Conservation (phyloP, 2,329 filamentous ascomycete genomes). For the Sclerotinia spermophila region DNA sequence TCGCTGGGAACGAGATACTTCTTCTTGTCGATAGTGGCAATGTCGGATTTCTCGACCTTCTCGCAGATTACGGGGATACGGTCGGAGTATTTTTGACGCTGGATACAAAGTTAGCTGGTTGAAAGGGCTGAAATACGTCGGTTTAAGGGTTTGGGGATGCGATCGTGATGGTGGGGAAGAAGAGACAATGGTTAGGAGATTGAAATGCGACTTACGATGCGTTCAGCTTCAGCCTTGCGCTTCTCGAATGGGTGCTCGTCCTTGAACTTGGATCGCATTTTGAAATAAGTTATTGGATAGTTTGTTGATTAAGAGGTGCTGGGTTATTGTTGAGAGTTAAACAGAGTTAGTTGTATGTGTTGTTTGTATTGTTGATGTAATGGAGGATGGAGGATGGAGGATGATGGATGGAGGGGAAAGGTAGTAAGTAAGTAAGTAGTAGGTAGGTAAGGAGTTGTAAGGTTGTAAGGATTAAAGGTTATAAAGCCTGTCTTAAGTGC, state of each 20-base stretch:
- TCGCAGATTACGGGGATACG: slow-evolving; percentile 99
- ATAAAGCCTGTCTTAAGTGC: neutral
- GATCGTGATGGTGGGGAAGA: slow-evolving; percentile 12
- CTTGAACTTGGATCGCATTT: slow-evolving; percentile 99
- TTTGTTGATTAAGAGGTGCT: neutral
- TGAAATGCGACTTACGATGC: slow-evolving; percentile 41
- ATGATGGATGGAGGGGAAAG: slow-evolving; percentile 4
- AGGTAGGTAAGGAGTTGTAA: neutral
- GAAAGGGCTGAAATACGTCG: slow-evolving; percentile 14
- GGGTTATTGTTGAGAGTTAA: neutral
- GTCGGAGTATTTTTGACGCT: slow-evolving; percentile 94
- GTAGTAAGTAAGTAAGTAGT: neutral
- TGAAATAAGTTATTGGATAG: slow-evolving; percentile 44
- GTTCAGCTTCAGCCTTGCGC: slow-evolving; percentile 99
- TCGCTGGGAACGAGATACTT: slow-evolving; percentile 98
- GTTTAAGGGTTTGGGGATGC: slow-evolving; percentile 16
- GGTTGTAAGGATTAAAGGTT: neutral
- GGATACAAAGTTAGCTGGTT: slow-evolving; percentile 2
- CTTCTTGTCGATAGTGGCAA: slow-evolving; percentile 99
- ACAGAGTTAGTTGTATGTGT: neutral
- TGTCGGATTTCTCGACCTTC: slow-evolving; percentile 99
- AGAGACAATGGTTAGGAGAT: slow-evolving; percentile 16
- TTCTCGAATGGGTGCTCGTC: slow-evolving; percentile 99
- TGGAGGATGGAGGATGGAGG: slow-evolving; percentile 15
- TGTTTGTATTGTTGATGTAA: slow-evolving; percentile 9